Base-by-base conservation (phyloP, 192 early-diverging fungal species). In the Coemansia umbellata region DNA sequence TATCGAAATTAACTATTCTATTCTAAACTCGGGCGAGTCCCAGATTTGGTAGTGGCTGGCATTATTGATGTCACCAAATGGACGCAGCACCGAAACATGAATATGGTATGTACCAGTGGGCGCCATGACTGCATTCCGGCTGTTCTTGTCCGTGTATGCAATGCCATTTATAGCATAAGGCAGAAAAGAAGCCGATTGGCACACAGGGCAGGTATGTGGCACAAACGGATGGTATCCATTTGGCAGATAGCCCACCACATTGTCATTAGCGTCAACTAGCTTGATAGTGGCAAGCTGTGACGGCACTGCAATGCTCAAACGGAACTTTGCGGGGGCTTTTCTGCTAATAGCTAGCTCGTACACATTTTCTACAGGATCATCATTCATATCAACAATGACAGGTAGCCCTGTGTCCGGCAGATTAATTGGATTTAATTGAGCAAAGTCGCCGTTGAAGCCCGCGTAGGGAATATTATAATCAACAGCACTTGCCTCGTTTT, bases 371-470 rank as follows among this genome's bases (percentile, higher is more conserved):
- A 47, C 21, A 3, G 19, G 10, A 3, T 45, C 5, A 32, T 35
- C 54, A 10, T 39, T n/a, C 8, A 22, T 9, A 41, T 74, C 45
- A 0, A 55, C 52, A 5, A 68, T 11, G 3, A 44, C 47, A 3
- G 59, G 58, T 13, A 58, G 44, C 3, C 52, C 55, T 9, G 39
- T 7, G 2, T 15, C 8, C 1, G 30, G 21, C 0, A 33, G 19
- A 5, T 53, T 13, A 5, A 74, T 36, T 7, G 63, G 39, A 27
- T 35, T 22, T 1, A 58, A 30, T 8, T 53, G 26, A 50, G 52
- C 44, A 36, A 47, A 69, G 51, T 73, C 47, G n/a, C 69, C 76
- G 31, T 78, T 73, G 45, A 47, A 69, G 0, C 76, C 76, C 0
- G 50, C 47, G 49, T 73, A 78, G 0, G 76, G 76, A 31, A 78